A percentile compares a stretch with the other conserved stretches of the same genome.
Evolutionary conservation across 257 asterid species (phyloP).

Genomic region (Ballota nigra): DNA sequence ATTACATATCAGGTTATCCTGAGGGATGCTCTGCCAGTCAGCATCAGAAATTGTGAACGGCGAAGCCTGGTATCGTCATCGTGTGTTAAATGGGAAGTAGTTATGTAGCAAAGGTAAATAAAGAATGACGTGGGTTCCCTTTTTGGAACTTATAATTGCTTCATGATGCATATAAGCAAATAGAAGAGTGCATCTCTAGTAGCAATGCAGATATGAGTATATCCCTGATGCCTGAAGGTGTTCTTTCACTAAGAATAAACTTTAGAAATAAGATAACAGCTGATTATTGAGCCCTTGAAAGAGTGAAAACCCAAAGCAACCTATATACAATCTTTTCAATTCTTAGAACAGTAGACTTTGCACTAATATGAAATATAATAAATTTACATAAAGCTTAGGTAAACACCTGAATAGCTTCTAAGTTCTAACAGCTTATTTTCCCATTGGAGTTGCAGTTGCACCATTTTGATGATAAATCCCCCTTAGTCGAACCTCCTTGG

Average conservation of each 20-base stretch:
- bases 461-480: constrained; percentile 28
- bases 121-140: too few species aligned
- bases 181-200: not conserved
- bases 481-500: constrained; percentile 40
- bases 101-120: too few species aligned
- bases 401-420: constrained; percentile 10
- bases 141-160: not conserved
- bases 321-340: not conserved
- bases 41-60: too few species aligned
- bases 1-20: too few species aligned
- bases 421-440: constrained; percentile 24
- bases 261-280: not conserved
- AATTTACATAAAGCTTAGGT: constrained; percentile 10
- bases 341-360: constrained; percentile 6
- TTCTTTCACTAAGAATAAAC: not conserved
- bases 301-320: not conserved
- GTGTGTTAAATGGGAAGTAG: too few species aligned
- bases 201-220: not conserved
- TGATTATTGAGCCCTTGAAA: not conserved
- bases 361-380: not conserved
- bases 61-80: too few species aligned
- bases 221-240: not conserved
- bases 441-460: constrained; percentile 8
- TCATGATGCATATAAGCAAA: not conserved
- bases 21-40: too few species aligned